Percentiles rank a stretch among this genome's conserved stretches.
These are phyloP conservation scores for Mortierella polycephala DNA, from an alignment of 371 early-diverging fungal species.

Conservation along the genomic window DNA sequence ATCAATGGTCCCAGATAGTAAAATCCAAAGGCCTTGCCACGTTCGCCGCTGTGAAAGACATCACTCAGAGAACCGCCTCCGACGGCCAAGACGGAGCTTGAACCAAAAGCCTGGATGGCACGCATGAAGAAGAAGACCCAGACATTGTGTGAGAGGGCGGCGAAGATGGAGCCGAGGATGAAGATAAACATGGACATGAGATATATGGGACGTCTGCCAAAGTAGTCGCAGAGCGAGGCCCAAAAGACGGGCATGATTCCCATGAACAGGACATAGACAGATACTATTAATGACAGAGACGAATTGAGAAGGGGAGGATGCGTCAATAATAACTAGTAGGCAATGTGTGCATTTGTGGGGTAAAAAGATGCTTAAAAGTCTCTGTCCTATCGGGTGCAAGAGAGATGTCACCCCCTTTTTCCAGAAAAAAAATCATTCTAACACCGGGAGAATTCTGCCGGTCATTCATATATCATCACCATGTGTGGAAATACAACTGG, in stretches of 20 bases:
- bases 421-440: too few species aligned
- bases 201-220: constrained; percentile 74
- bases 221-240: constrained; percentile 72
- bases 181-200: constrained; percentile 67
- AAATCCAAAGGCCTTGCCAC: constrained; percentile 73
- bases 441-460: too few species aligned
- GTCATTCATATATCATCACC: too few species aligned
- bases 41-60: constrained; percentile 67
- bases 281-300: constrained; percentile 9
- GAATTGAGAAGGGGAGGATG: neutral
- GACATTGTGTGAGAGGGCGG: constrained; percentile 64
- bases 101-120: constrained; percentile 73
- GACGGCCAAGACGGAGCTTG: constrained; percentile 72
- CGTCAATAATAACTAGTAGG: too few species aligned
- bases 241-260: constrained; percentile 61
- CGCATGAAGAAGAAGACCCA: constrained; percentile 65
- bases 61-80: constrained; percentile 78
- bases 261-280: constrained; percentile 50
- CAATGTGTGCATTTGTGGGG: neutral
- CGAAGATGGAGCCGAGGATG: constrained; percentile 67
- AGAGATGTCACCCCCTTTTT: too few species aligned
- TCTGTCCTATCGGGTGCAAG: too few species aligned
- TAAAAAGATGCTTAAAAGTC: too few species aligned
- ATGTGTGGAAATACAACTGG: too few species aligned
- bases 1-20: constrained; percentile 63